Percentiles rank a stretch among this genome's conserved stretches.
Conservation (phyloP, 352 stramenopile genomes). For the Pythium rishiriense region DNA sequence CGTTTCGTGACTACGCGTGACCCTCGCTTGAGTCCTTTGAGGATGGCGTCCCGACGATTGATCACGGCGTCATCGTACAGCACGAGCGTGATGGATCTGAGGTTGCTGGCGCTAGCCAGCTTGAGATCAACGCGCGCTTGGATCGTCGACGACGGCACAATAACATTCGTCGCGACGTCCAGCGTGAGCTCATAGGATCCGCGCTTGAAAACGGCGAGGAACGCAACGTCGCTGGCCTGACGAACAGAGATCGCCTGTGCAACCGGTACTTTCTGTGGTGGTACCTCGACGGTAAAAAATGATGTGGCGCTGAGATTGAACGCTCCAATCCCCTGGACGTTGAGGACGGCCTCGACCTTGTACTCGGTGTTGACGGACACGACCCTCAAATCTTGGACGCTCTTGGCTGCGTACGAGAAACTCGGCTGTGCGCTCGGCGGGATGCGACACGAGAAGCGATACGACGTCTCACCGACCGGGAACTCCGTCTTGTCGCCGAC, state of each 20-base stretch:
- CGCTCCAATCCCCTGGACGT: neutral
- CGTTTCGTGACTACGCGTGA: constrained; percentile 10
- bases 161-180: neutral
- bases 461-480: constrained; percentile 3
- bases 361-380: constrained; percentile 8
- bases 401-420: constrained; percentile 9
- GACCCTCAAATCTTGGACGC: neutral
- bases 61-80: constrained; percentile 11
- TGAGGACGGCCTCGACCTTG: constrained; percentile 1
- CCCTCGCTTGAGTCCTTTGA: neutral
- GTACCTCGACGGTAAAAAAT: neutral
- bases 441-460: neutral
- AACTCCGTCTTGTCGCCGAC: neutral
- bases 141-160: constrained; percentile 5
- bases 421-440: neutral
- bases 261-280: neutral
- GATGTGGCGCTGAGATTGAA: neutral
- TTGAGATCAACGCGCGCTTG: neutral
- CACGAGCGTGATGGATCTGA: neutral
- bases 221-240: neutral
- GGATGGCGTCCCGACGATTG: neutral
- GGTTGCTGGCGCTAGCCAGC: neutral
- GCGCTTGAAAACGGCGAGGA: constrained; percentile 4
- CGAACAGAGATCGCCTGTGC: neutral
- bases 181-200: constrained; percentile 3